These are phyloP conservation scores for Pisolithus microcarpus DNA, from an alignment of 768 basidiomycete genomes.

Conservation along the genomic window DNA sequence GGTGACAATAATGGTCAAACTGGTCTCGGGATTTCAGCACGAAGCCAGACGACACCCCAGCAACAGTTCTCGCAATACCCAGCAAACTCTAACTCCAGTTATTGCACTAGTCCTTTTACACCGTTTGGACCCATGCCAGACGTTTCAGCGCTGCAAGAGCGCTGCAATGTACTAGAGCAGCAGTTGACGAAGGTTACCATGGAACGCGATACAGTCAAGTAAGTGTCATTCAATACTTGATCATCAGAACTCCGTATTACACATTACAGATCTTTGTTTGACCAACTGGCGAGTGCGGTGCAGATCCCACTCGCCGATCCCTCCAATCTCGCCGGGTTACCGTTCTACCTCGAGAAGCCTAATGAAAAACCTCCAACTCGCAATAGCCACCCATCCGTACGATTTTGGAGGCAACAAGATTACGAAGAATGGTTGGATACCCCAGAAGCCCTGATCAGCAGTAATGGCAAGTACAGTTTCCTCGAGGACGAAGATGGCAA, in stretches of 20 bases:
- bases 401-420: constrained; percentile 1
- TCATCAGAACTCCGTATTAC: not conserved
- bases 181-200: not conserved
- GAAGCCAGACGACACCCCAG: no score
- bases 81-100: no score
- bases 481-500: not conserved
- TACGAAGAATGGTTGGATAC: not conserved
- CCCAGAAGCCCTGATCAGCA: not conserved
- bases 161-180: not conserved
- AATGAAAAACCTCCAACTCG: not conserved
- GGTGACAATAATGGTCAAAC: no score
- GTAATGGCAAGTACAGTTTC: not conserved
- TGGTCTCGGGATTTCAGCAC: no score
- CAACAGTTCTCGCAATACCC: no score
- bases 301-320: not conserved
- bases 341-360: not conserved
- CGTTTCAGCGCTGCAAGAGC: not conserved
- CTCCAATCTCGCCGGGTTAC: not conserved
- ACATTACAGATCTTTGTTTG: not conserved
- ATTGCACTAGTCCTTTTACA: not conserved
- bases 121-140: not conserved
- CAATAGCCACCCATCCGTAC: not conserved
- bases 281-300: not conserved
- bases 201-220: not conserved
- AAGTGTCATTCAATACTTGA: not conserved